Percentiles rank a stretch among this genome's conserved stretches.
Evolutionary conservation across 2,329 filamentous ascomycete genomes (phyloP).

Genomic region (Microcera coccophila): DNA sequence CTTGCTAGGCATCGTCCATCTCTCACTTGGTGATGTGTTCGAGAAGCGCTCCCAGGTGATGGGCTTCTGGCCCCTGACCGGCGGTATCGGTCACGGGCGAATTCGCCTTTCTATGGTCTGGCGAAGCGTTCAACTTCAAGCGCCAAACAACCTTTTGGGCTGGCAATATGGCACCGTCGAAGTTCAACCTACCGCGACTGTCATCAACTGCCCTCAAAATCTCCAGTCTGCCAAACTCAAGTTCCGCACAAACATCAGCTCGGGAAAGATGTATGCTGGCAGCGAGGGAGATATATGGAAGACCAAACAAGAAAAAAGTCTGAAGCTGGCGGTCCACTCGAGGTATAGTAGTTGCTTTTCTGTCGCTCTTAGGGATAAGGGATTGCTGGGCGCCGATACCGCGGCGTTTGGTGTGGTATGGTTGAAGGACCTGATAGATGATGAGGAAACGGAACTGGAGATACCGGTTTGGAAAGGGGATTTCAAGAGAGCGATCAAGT

Average conservation of each 20-base stretch:
- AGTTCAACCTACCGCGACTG: slow-evolving; percentile 49
- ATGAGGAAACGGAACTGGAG: slow-evolving; percentile 56
- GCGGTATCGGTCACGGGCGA: slow-evolving; percentile 69
- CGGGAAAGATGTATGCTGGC: slow-evolving; percentile 54
- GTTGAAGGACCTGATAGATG: slow-evolving; percentile 66
- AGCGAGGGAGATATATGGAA: slow-evolving; percentile 50
- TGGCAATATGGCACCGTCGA: slow-evolving; percentile 72
- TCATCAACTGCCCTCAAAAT: slow-evolving; percentile 43
- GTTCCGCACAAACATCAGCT: slow-evolving; percentile 54
- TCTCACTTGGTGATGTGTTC: slow-evolving; percentile 61
- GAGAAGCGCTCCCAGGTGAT: slow-evolving; percentile 61
- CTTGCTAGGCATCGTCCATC: slow-evolving; percentile 65
- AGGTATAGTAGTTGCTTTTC: slow-evolving; percentile 56
- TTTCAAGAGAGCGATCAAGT: slow-evolving; percentile 44
- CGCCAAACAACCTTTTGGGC: slow-evolving; percentile 56
- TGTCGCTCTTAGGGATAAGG: slow-evolving; percentile 46
- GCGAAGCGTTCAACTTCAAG: slow-evolving; percentile 62
- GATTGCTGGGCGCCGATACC: slow-evolving; percentile 49
- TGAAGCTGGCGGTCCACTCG: slow-evolving; percentile 54
- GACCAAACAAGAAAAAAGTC: slow-evolving; percentile 41
- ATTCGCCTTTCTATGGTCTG: slow-evolving; percentile 69
- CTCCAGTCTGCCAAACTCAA: slow-evolving; percentile 53
- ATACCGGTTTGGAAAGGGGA: slow-evolving; percentile 64
- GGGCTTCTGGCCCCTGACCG: slow-evolving; percentile 62
- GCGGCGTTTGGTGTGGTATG: slow-evolving; percentile 62